Evolutionary conservation across 2,329 filamentous ascomycete species (phyloP), one percentile per base, ranked within the genome.

Genomic region (Nemania sp.): DNA sequence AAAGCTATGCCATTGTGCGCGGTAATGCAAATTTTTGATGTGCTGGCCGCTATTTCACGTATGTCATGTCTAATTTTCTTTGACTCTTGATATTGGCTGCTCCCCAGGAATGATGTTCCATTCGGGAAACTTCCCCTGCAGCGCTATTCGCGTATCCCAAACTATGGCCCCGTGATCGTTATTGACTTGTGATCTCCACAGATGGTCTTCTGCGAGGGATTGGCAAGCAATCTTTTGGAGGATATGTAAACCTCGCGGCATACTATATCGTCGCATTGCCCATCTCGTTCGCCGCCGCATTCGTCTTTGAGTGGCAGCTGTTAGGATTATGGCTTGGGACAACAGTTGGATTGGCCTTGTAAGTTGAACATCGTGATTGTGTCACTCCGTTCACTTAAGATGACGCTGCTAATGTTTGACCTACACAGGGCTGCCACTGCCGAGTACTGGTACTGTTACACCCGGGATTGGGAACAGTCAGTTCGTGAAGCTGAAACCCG

Each of bases 261-360:
- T 98, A 98, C 82, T 99, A 98, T 79, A 82, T 88, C 20, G 86
- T 98, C 27, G 95, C 93, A 0, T 85, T 98, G 80, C 95, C 96
- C 0, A 88, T 97, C 38, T 93, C 91, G 45, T 91, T 98, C 72
- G 88, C 87, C 4, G 88, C 92, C 0, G 92, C 90, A 0, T 97
- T 98, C 78, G 91, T 89, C 0, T 81, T 94, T 3, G 85, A 85
- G 22, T 97, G 92, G 93, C 88, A 89, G 54, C 82, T 98, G 43
- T 85, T 88, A 64, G 95, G 95, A 0, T 82, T 98, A 20, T 98
- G 95, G 95, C 82, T 85, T 13, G 92, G 93, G 22, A 88, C 94
- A 6, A 91, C 90, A 0, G 79, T 97, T 70, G 94, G 92, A 1
- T 82, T 97, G 15, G 80, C 84, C 5, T 79, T 91, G 85, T 87